A percentile compares a stretch with the other conserved stretches of the same genome.
Evolutionary conservation across 108 stramenopile species (phyloP).

Genomic region (Skeletonema menzelii): DNA sequence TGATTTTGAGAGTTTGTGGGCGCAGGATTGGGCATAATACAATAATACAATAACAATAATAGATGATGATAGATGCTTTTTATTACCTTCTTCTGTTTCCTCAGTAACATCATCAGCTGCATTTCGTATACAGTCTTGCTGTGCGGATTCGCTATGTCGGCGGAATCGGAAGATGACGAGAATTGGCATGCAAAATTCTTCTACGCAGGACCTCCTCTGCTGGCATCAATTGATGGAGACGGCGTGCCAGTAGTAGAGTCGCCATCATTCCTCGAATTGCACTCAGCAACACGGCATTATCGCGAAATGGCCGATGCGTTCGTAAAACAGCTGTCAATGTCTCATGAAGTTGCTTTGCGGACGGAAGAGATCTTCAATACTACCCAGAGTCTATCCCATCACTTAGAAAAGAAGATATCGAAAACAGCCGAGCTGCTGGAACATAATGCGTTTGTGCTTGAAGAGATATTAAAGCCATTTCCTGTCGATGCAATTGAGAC

Average conservation of each 20-base stretch:
- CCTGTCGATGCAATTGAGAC: slow-evolving; percentile 14
- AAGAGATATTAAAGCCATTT: slow-evolving; percentile 36
- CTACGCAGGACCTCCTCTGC: neutral
- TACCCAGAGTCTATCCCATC: slow-evolving; percentile 17
- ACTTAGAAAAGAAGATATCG: slow-evolving; percentile 37
- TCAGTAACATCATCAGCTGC: neutral
- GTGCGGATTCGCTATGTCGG: neutral
- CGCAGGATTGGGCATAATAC: too few species aligned
- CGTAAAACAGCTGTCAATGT: slow-evolving; percentile 24
- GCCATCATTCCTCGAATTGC: slow-evolving; percentile 31
- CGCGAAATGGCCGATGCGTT: slow-evolving; percentile 31
- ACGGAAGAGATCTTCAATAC: slow-evolving; percentile 22
- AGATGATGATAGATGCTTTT: too few species aligned
- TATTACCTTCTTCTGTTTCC: too few species aligned
- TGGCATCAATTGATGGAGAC: neutral
- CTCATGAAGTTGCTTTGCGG: slow-evolving; percentile 43
- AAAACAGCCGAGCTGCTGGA: slow-evolving; percentile 36
- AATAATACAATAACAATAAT: too few species aligned
- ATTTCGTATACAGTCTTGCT: neutral
- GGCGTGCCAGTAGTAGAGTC: neutral
- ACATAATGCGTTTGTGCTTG: slow-evolving; percentile 32
- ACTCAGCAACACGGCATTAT: slow-evolving; percentile 31
- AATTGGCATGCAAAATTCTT: neutral
- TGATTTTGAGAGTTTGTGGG: too few species aligned
- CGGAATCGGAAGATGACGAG: neutral